These are phyloP conservation scores for Dothideomycetes sp. DNA, from an alignment of 2,329 filamentous ascomycete genomes.

Conservation along the genomic window DNA sequence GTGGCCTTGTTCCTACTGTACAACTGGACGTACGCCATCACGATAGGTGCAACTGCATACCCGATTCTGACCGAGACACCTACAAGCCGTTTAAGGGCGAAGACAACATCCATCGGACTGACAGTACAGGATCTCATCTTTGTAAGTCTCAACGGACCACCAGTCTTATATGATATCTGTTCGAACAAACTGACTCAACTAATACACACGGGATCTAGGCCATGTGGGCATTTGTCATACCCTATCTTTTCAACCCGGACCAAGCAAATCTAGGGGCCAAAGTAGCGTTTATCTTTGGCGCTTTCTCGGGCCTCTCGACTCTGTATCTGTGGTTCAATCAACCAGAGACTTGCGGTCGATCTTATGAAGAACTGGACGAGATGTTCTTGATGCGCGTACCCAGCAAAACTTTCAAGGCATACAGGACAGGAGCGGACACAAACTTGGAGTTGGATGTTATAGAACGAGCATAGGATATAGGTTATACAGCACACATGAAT, in stretches of 20 bases:
- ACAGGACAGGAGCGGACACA: slow-evolving; percentile 3
- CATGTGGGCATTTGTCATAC: slow-evolving; percentile 32
- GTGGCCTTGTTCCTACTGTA: slow-evolving; percentile 32
- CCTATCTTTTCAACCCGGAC: slow-evolving; percentile 32
- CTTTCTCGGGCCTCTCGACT: slow-evolving; percentile 21
- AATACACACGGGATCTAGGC: no score
- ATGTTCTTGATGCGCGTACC: slow-evolving; percentile 13
- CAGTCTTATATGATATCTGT: slow-evolving; percentile 15
- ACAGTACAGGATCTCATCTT: slow-evolving; percentile 23
- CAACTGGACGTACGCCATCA: slow-evolving; percentile 32
- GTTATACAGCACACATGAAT: no score
- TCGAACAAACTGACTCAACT: no score
- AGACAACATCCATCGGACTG: slow-evolving; percentile 34
- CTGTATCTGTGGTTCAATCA: slow-evolving; percentile 4
- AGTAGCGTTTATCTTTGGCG: slow-evolving; percentile 34
- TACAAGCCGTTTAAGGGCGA: slow-evolving; percentile 31
- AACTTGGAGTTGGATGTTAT: no score
- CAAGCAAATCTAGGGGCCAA: slow-evolving; percentile 33
- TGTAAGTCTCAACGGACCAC: background rate
- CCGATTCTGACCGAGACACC: slow-evolving; percentile 32
- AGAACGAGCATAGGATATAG: no score
- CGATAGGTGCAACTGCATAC: slow-evolving; percentile 34
- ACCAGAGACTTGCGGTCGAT: slow-evolving; percentile 14
- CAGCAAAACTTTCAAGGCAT: slow-evolving; percentile 10
- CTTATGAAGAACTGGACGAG: slow-evolving; percentile 13